Percentiles rank a stretch among this genome's conserved stretches.
These are phyloP conservation scores for Russula olivacea DNA, from an alignment of 768 basidiomycete species.

Conservation along the genomic window DNA sequence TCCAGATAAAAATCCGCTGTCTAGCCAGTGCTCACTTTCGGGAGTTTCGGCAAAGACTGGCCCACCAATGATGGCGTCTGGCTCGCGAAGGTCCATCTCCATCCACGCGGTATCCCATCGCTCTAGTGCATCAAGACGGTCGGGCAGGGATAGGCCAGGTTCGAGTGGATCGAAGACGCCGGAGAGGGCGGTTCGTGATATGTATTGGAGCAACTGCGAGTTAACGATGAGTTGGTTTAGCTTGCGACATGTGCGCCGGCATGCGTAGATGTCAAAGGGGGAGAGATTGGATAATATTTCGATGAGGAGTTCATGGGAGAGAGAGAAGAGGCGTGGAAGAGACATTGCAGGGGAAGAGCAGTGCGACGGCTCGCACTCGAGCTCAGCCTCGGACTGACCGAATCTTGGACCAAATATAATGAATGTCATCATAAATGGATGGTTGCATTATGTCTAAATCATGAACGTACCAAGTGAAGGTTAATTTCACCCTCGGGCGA, in stretches of 20 bases:
- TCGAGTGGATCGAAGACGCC: conserved; percentile 18
- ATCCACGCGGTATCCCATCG: conserved; percentile 4
- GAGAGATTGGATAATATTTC: not conserved
- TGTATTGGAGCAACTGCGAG: conserved; percentile 4
- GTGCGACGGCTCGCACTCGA: too few relatives aligned
- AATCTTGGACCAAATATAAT: too few relatives aligned
- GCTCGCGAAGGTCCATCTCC: conserved; percentile 4
- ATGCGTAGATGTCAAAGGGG: conserved; percentile 1
- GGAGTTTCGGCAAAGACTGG: not conserved
- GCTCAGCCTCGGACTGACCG: too few relatives aligned
- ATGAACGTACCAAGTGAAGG: too few relatives aligned
- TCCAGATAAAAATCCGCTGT: not conserved
- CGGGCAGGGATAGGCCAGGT: conserved; percentile 1
- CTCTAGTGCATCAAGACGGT: not conserved
- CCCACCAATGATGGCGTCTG: not conserved
- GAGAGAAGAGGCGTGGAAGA: not conserved
- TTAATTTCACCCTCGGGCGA: too few relatives aligned
- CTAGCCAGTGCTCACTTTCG: too few relatives aligned
- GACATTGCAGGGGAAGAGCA: not conserved
- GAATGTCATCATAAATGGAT: too few relatives aligned
- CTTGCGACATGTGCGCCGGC: not conserved
- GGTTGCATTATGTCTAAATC: too few relatives aligned
- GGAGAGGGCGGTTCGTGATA: conserved; percentile 5
- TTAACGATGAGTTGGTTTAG: not conserved
- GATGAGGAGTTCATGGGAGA: conserved; percentile 14